These are phyloP conservation scores for Coemansia sp. DNA, from an alignment of 192 early-diverging fungal genomes.

Conservation along the genomic window DNA sequence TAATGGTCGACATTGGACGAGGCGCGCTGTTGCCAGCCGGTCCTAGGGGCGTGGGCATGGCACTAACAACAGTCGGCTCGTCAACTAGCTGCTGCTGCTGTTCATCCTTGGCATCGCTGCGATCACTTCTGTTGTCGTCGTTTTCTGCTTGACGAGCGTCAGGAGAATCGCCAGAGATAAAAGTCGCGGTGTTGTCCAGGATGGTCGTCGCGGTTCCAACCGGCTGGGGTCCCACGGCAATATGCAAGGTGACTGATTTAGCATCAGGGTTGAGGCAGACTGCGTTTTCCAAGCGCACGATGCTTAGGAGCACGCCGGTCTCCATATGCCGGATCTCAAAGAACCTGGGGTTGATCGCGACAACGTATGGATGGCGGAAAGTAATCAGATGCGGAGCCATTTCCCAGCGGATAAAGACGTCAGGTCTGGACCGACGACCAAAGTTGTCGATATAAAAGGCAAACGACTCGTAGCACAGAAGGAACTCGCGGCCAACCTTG, in stretches of 20 bases:
- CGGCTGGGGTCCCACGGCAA: slow-evolving; percentile 36
- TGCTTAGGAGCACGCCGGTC: slow-evolving; percentile 63
- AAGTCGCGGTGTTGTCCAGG: slow-evolving; percentile 3
- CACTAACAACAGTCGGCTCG: background rate
- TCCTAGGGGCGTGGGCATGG: background rate
- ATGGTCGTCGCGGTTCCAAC: slow-evolving; percentile 16
- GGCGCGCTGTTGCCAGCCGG: background rate
- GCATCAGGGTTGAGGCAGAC: slow-evolving; percentile 50
- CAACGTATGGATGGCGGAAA: slow-evolving; percentile 75
- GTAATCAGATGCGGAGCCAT: slow-evolving; percentile 78
- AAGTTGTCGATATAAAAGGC: slow-evolving; percentile 90
- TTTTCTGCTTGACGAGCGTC: background rate
- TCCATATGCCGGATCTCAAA: slow-evolving; percentile 85
- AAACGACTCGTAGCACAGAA: slow-evolving; percentile 91
- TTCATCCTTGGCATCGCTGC: background rate
- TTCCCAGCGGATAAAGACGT: slow-evolving; percentile 84
- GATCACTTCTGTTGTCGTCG: background rate
- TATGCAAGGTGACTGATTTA: slow-evolving; percentile 30
- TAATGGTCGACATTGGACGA: background rate
- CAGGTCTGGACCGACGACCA: slow-evolving; percentile 68
- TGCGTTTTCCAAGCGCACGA: slow-evolving; percentile 32
- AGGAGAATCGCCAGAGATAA: background rate
- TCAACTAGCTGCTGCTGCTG: background rate
- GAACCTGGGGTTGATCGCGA: slow-evolving; percentile 86
- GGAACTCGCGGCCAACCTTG: slow-evolving; percentile 65